Evolutionary conservation across 352 stramenopile species (phyloP), one percentile per base, ranked within the genome.

Genomic region (Globisporangium lucens): DNA sequence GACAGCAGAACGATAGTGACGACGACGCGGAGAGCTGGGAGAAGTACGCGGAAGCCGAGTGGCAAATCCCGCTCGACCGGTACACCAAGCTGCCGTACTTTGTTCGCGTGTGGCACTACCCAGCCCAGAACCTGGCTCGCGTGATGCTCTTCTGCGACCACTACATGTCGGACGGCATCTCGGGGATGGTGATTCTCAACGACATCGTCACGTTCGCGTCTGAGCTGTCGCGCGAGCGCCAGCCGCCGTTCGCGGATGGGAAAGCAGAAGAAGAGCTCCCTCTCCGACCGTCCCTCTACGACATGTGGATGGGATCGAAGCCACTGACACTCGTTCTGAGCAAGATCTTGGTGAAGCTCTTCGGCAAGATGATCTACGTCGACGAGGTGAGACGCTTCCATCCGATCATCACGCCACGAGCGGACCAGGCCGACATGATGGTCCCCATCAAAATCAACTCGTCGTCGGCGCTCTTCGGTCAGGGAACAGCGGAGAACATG

Each of bases 61-160:
- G 65, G 38, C 63, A 78, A n/a, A 35, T 70, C 22, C 43, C 69
- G 17, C 83, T 79, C 49, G 79, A 90, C 61, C 79, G 77, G 17
- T 81, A 71, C 65, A 68, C 58, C 17, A 58, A 87, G 61, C 83
- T 88, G 63, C 76, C 76, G 59, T 90, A 83, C 56, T 74, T 78
- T 51, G 56, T 85, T 24, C 79, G 74, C 0, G 66, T 82, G 22
- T 87, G 79, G 77, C 66, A 83, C 0, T 77, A 85, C 55, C 61
- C 30, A 8, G 38, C 55, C 0, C 60, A 83, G 22, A 24, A 72
- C 43, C 63, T 68, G 6, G 72, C 67, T 1, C 70, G 77, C 0
- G 41, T 87, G 12, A 72, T 85, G 62, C 63, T 87, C 22, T 80
- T 83, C 68, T 83, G 76, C 30, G 79, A 87, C 47, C 76, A 87